Evolutionary conservation across 2,329 filamentous ascomycete species (phyloP).

Genomic region (Gyromitra esculenta): DNA sequence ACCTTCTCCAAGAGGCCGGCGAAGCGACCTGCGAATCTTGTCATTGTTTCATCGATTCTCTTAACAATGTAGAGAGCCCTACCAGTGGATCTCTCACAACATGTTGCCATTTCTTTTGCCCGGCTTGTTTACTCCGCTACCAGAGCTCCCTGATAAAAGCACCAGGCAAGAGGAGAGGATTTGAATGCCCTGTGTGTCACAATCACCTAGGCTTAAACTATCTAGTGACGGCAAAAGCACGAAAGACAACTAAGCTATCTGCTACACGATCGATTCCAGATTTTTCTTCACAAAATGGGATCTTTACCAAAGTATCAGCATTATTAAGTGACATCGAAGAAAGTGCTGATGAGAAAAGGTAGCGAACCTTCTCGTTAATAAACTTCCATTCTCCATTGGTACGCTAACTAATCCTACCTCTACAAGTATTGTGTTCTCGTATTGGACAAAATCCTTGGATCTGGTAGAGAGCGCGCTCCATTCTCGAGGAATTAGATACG

Average conservation of each 20-base stretch:
- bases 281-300: constrained; percentile 9
- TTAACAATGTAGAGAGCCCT: constrained; percentile 3
- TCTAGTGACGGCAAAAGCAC: neutral
- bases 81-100: neutral
- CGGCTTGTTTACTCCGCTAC: constrained; percentile 11
- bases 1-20: neutral
- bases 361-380: neutral
- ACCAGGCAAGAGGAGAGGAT: neutral
- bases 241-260: neutral
- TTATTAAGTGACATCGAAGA: constrained; percentile 55
- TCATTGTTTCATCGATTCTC: neutral
- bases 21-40: constrained; percentile 17
- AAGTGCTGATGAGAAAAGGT: constrained; percentile 12
- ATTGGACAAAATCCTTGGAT: constrained; percentile 59
- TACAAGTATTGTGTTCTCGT: constrained; percentile 59
- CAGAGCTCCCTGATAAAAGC: neutral
- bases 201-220: neutral
- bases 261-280: neutral
- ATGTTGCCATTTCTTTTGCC: constrained; percentile 12
- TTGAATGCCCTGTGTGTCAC: constrained; percentile 4
- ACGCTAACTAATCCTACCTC: neutral
- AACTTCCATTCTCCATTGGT: neutral
- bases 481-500: constrained; percentile 54
- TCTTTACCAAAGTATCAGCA: constrained; percentile 53
- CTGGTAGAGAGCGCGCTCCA: constrained; percentile 57